A percentile compares a stretch with the other conserved stretches of the same genome.
phyloP scores from a whole-genome alignment of 169 alveolate genomes.

The Plasmodium vivax region DNA sequence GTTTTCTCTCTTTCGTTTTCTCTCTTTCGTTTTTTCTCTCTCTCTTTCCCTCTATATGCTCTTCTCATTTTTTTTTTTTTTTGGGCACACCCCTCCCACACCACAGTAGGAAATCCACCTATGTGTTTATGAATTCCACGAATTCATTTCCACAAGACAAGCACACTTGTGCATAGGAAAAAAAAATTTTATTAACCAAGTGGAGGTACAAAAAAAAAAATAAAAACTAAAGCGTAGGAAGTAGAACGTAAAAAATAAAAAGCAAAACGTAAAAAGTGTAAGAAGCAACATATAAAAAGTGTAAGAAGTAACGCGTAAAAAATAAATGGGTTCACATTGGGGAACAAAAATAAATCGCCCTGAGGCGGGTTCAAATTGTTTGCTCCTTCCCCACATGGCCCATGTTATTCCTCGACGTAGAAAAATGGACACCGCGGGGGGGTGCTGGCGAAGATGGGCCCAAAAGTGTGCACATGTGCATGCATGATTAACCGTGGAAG shows the following conservation, averaged over 20 bases:
- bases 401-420: neutral
- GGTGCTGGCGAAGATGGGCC: neutral
- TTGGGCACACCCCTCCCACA: neutral
- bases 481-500: neutral
- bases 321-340: neutral
- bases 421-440: neutral
- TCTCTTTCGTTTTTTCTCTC: neutral
- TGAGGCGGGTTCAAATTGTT: neutral
- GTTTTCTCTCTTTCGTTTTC: neutral
- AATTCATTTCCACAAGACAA: conserved; percentile 3
- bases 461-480: neutral
- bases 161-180: neutral
- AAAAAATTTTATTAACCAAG: neutral
- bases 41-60: neutral
- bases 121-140: neutral
- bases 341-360: neutral
- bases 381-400: neutral
- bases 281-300: neutral
- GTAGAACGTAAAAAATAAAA: too few species aligned
- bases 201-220: neutral
- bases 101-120: neutral
- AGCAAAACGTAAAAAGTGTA: neutral
- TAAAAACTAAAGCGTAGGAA: neutral
- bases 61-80: neutral
- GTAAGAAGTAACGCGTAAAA: neutral